These are phyloP conservation scores for Saccharomyces hybrid DNA, from an alignment of 1,139 yeast genomes.

Conservation along the genomic window DNA sequence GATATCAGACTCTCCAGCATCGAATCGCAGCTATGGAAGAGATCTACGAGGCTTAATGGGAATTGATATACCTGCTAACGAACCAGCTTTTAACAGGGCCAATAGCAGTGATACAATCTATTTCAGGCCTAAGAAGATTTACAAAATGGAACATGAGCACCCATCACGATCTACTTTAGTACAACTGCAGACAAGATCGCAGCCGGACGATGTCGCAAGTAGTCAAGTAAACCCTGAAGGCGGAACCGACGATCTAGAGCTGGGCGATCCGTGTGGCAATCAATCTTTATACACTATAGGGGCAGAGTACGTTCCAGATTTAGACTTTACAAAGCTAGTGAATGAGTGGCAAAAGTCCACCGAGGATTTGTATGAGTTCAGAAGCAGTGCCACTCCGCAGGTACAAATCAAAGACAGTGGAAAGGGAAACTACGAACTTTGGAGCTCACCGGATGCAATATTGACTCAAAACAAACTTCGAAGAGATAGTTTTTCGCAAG, in stretches of 20 bases:
- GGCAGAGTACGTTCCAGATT: constrained; percentile 58
- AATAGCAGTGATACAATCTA: constrained; percentile 11
- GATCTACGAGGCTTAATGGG: background rate
- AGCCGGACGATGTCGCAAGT: background rate
- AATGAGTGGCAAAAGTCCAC: constrained; percentile 24
- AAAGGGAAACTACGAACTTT: background rate
- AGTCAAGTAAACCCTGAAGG: constrained; percentile 41
- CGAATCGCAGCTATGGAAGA: background rate
- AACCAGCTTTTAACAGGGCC: constrained; percentile 1
- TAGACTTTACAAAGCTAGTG: constrained; percentile 39
- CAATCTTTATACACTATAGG: background rate
- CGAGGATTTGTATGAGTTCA: constrained; percentile 5
- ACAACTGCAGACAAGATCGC: constrained; percentile 20
- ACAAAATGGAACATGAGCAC: constrained; percentile 13
- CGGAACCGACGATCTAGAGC: background rate
- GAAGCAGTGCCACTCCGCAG: background rate
- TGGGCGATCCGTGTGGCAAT: background rate
- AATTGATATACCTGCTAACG: background rate
- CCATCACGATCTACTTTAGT: constrained; percentile 28
- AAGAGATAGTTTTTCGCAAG: background rate
- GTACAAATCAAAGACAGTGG: background rate
- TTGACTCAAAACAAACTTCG: background rate
- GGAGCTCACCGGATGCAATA: background rate
- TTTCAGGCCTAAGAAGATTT: constrained; percentile 18
- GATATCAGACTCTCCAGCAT: background rate